Conservation (phyloP, 2,329 filamentous ascomycete species). For the Aphanocladium album region DNA sequence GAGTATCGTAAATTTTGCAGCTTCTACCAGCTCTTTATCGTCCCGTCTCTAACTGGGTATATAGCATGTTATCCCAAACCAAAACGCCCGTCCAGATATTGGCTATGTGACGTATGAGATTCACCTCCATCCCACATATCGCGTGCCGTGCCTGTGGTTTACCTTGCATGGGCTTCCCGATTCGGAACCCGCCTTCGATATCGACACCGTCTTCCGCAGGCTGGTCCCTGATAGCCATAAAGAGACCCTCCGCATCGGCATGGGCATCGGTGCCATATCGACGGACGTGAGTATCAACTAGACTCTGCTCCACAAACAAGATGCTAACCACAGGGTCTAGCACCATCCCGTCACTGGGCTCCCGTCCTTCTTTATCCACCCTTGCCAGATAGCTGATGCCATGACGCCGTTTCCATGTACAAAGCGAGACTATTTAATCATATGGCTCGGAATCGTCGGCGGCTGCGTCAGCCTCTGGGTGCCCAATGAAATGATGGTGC, state of each 20-base stretch:
- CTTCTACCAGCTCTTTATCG: background rate
- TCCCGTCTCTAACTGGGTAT: conserved; percentile 19
- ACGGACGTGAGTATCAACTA: conserved; percentile 58
- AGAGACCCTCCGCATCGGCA: conserved; percentile 47
- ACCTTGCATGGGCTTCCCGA: conserved; percentile 54
- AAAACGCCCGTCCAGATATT: conserved; percentile 27
- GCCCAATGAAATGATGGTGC: conserved; percentile 60
- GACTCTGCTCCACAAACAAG: background rate
- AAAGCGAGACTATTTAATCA: conserved; percentile 68
- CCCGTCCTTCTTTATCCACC: conserved; percentile 87
- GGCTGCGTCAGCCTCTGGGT: conserved; percentile 73
- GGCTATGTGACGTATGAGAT: conserved; percentile 65
- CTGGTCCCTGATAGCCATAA: conserved; percentile 65
- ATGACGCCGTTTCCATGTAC: conserved; percentile 62
- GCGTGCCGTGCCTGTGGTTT: conserved; percentile 73
- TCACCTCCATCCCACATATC: conserved; percentile 69
- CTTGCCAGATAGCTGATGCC: conserved; percentile 80
- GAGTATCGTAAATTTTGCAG: conserved; percentile 6
- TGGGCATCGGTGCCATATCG: conserved; percentile 69
- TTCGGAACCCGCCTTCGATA: conserved; percentile 51
- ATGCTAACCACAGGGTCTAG: conserved; percentile 35
- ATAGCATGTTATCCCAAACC: conserved; percentile 37
- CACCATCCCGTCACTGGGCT: conserved; percentile 77
- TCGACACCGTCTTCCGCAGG: conserved; percentile 66
- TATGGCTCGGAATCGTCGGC: conserved; percentile 88